These are phyloP conservation scores for Coemansia javaensis DNA, from an alignment of 192 early-diverging fungal species.

Conservation along the genomic window DNA sequence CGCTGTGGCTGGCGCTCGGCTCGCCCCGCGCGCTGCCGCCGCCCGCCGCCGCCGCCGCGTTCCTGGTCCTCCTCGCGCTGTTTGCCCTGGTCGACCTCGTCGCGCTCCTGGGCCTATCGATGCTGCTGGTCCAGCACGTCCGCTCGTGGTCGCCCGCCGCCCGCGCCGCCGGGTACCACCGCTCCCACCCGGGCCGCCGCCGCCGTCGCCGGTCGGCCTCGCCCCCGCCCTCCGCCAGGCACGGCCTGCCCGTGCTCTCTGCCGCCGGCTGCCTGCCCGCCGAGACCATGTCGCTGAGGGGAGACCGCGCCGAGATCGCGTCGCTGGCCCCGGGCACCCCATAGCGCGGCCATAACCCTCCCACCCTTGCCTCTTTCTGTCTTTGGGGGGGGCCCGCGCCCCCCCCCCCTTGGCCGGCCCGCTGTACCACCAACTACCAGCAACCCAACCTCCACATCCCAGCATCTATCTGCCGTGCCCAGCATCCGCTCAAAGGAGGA, in stretches of 20 bases:
- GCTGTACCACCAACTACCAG: neutral
- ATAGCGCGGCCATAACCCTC: neutral
- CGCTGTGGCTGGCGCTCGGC: constrained; percentile 18
- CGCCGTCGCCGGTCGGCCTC: constrained; percentile 11
- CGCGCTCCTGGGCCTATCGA: constrained; percentile 15
- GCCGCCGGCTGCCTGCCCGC: constrained; percentile 12
- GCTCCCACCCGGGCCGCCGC: constrained; percentile 9
- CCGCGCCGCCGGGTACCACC: constrained; percentile 33
- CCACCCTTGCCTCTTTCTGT: neutral
- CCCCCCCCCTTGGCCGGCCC: neutral
- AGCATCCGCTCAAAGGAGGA: too few species aligned
- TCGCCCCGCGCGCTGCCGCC: neutral
- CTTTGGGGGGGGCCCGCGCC: neutral
- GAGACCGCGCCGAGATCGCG: constrained; percentile 32
- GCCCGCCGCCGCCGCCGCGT: constrained; percentile 1
- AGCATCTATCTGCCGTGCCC: too few species aligned
- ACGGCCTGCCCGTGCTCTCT: neutral
- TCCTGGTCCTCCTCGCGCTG: constrained; percentile 18
- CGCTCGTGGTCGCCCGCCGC: constrained; percentile 30
- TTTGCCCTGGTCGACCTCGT: constrained; percentile 21
- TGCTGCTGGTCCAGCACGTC: constrained; percentile 38
- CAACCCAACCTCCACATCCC: neutral
- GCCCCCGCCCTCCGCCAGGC: too few species aligned
- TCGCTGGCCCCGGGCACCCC: constrained; percentile 10
- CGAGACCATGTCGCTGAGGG: constrained; percentile 22